Evolutionary conservation across 805 yeast genomes (phyloP).

Genomic region (Starmera quercuum): DNA sequence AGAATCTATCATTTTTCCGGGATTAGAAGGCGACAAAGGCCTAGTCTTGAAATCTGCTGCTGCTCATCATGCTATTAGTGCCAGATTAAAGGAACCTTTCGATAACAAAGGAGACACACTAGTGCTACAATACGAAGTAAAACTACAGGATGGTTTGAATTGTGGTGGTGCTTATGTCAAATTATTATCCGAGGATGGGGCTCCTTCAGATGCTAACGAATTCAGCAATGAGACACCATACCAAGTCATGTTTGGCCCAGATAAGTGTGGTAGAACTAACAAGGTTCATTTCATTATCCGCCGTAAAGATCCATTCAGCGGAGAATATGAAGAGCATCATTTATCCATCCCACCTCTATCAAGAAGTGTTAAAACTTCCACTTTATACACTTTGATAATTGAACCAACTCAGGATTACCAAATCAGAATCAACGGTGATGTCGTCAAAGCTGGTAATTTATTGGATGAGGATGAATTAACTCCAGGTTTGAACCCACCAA

Average conservation of each 20-base stretch:
- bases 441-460: slow-evolving; percentile 62
- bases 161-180: slow-evolving; percentile 93
- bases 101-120: slow-evolving; percentile 56
- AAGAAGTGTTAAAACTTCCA: slow-evolving; percentile 47
- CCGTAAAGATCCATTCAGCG: slow-evolving; percentile 46
- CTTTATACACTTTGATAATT: slow-evolving; percentile 72
- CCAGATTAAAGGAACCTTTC: slow-evolving; percentile 47
- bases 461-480: slow-evolving; percentile 44
- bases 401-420: slow-evolving; percentile 62
- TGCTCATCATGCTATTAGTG: slow-evolving; percentile 76
- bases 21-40: slow-evolving; percentile 61
- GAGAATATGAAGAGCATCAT: slow-evolving; percentile 61
- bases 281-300: slow-evolving; percentile 72
- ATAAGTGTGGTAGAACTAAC: slow-evolving; percentile 75
- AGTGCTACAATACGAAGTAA: slow-evolving; percentile 86
- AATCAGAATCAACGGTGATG: slow-evolving; percentile 75
- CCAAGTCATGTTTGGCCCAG: slow-evolving; percentile 93
- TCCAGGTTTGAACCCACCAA: slow-evolving; percentile 68
- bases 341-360: slow-evolving; percentile 50
- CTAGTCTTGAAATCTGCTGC: slow-evolving; percentile 71
- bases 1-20: slow-evolving; percentile 50
- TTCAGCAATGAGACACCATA: slow-evolving; percentile 65
- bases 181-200: slow-evolving; percentile 43
- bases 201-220: slow-evolving; percentile 28
- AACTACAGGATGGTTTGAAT: slow-evolving; percentile 65